These are phyloP conservation scores for Astrephomene gubernaculifera DNA, from an alignment of 139 green algal species.

Conservation along the genomic window DNA sequence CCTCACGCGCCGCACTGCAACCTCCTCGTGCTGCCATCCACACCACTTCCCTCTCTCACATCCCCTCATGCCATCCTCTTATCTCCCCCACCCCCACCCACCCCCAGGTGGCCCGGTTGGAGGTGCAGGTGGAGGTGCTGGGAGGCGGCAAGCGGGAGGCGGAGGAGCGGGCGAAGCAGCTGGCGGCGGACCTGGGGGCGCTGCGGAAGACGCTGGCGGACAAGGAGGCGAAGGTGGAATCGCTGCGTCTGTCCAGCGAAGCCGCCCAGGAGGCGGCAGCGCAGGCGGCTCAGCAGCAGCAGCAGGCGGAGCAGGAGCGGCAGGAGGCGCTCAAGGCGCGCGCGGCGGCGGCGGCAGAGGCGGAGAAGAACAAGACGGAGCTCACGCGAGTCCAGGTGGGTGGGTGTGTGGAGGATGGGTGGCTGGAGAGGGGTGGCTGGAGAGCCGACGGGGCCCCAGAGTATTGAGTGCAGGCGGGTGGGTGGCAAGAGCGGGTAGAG, in stretches of 20 bases:
- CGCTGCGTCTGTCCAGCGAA: background rate
- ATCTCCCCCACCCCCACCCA: background rate
- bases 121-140: constrained; percentile 16
- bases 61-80: background rate
- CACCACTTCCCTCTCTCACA: background rate
- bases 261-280: background rate
- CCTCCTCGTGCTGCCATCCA: no score
- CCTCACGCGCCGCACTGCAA: no score
- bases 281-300: background rate
- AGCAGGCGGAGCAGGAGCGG: background rate
- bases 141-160: background rate
- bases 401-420: background rate
- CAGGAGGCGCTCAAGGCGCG: background rate
- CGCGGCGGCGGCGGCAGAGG: background rate
- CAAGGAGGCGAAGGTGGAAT: constrained; percentile 21
- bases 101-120: constrained; percentile 2
- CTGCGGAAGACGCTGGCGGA: constrained; percentile 16
- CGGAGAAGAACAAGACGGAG: background rate
- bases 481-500: no score
- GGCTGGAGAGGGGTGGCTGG: background rate
- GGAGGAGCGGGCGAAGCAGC: background rate
- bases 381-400: constrained; percentile 10
- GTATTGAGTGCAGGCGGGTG: no score
- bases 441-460: no score
- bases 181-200: background rate